Evolutionary conservation across 208 protist species (phyloP).

Genomic region (Leishmania arabica): DNA sequence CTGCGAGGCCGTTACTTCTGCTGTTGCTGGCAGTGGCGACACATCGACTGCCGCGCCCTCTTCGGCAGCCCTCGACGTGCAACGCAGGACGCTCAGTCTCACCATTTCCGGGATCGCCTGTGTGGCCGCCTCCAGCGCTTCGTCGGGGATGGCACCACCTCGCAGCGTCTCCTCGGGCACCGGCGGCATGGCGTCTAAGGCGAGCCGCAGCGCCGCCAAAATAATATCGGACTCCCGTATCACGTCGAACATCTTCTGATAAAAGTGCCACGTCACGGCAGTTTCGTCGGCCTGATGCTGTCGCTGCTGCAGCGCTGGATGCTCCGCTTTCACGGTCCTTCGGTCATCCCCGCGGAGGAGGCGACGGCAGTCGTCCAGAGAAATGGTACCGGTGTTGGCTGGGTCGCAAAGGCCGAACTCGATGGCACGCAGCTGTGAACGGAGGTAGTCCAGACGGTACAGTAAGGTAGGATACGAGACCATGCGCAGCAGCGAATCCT

Average conservation of each 20-base stretch:
- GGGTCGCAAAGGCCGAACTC: constrained; percentile 66
- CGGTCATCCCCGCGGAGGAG: constrained; percentile 36
- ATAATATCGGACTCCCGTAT: constrained; percentile 58
- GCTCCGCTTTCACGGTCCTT: not conserved
- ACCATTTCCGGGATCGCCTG: constrained; percentile 18
- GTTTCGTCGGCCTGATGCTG: not conserved
- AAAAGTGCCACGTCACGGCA: constrained; percentile 57
- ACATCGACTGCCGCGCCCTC: not conserved
- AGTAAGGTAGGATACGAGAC: constrained; percentile 42
- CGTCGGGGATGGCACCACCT: constrained; percentile 41
- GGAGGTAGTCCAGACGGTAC: constrained; percentile 53
- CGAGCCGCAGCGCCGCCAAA: constrained; percentile 47
- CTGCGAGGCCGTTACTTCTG: not conserved
- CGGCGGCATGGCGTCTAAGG: constrained; percentile 44
- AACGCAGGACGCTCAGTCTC: constrained; percentile 27
- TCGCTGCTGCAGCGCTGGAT: not conserved
- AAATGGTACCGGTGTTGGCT: constrained; percentile 51
- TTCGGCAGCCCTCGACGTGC: not conserved
- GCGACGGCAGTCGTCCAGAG: constrained; percentile 40
- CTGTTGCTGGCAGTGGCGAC: not conserved
- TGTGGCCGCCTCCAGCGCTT: constrained; percentile 12
- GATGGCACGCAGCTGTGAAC: constrained; percentile 65
- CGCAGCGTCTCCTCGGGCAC: constrained; percentile 30
- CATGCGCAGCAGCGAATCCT: constrained; percentile 21
- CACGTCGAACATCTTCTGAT: constrained; percentile 70